These are phyloP conservation scores for Bacterosira constricta DNA, from an alignment of 108 stramenopile genomes.

Conservation along the genomic window DNA sequence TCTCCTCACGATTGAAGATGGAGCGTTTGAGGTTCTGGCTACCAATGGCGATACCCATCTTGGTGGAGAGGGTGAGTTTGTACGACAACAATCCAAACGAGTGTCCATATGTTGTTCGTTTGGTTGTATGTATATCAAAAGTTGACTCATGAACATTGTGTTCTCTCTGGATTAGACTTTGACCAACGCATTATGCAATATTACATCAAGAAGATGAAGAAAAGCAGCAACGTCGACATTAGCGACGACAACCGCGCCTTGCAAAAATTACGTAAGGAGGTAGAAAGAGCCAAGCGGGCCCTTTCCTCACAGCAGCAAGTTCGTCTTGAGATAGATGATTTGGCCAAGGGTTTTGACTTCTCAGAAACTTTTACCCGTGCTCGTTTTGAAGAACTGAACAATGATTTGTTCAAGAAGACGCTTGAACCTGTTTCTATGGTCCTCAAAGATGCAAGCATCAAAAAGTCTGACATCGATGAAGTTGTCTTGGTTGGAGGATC, in stretches of 20 bases:
- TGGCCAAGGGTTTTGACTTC: slow-evolving; percentile 85
- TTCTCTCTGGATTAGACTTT: too few relatives aligned
- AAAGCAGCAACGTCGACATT: slow-evolving; percentile 79
- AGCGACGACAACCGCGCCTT: slow-evolving; percentile 80
- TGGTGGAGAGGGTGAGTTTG: slow-evolving; percentile 89
- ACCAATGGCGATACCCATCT: slow-evolving; percentile 90
- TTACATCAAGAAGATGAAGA: slow-evolving; percentile 89
- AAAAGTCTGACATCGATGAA: slow-evolving; percentile 93
- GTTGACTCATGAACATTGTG: too few relatives aligned
- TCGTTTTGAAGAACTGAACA: slow-evolving; percentile 97
- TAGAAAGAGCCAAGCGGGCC: slow-evolving; percentile 89
- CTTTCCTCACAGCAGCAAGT: slow-evolving; percentile 85
- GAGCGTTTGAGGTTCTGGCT: slow-evolving; percentile 89
- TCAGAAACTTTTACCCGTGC: slow-evolving; percentile 92
- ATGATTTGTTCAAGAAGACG: slow-evolving; percentile 98
- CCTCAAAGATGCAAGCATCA: slow-evolving; percentile 90
- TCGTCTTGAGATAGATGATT: slow-evolving; percentile 82
- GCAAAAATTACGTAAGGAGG: slow-evolving; percentile 89
- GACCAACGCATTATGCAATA: slow-evolving; percentile 95
- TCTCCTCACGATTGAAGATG: slow-evolving; percentile 91
- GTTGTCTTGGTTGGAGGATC: slow-evolving; percentile 97
- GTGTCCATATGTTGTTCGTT: too few relatives aligned
- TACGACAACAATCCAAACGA: too few relatives aligned
- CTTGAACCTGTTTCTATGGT: slow-evolving; percentile 91
- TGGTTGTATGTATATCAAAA: too few relatives aligned